phyloP scores from a whole-genome alignment of 192 early-diverging fungal species.

The Rhizophlyctis rosea region DNA sequence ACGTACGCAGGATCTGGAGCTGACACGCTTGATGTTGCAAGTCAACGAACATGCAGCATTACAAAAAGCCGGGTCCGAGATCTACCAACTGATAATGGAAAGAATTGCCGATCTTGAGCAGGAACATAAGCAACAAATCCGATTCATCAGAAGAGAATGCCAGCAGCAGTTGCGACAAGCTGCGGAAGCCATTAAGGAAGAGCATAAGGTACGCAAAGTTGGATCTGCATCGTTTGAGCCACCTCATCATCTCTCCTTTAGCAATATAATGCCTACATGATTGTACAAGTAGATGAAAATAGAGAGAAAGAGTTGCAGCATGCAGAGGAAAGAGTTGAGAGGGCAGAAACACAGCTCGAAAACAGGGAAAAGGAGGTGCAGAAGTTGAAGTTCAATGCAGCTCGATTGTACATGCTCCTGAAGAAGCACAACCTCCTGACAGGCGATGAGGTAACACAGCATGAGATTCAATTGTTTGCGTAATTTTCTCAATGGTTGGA shows the following conservation, averaged over 20 bases:
- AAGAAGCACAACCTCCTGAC: slow-evolving; percentile 8
- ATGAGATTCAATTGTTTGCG: background rate
- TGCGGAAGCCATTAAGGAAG: background rate
- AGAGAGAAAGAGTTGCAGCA: slow-evolving; percentile 7
- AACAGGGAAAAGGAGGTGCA: slow-evolving; percentile 19
- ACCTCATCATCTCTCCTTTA: background rate
- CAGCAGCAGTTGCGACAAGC: slow-evolving; percentile 18
- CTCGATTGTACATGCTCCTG: slow-evolving; percentile 7
- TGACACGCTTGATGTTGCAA: slow-evolving; percentile 19
- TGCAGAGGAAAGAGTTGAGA: slow-evolving; percentile 2
- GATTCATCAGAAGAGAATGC: slow-evolving; percentile 3
- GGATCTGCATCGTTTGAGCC: too few species aligned
- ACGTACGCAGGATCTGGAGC: slow-evolving; percentile 13
- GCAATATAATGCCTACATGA: slow-evolving; percentile 13
- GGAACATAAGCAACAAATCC: background rate
- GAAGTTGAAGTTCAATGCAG: slow-evolving; percentile 7
- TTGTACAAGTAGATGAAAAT: background rate
- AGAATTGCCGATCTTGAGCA: slow-evolving; percentile 6
- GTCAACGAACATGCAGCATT: slow-evolving; percentile 5
- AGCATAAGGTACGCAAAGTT: slow-evolving; percentile 1
- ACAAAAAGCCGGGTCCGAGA: background rate
- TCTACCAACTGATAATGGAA: background rate
- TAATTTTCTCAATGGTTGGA: background rate
- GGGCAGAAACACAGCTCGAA: slow-evolving; percentile 13
- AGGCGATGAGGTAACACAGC: slow-evolving; percentile 10